Conservation (phyloP, 78 protist species). For the Dictyostelium firmibasis region DNA sequence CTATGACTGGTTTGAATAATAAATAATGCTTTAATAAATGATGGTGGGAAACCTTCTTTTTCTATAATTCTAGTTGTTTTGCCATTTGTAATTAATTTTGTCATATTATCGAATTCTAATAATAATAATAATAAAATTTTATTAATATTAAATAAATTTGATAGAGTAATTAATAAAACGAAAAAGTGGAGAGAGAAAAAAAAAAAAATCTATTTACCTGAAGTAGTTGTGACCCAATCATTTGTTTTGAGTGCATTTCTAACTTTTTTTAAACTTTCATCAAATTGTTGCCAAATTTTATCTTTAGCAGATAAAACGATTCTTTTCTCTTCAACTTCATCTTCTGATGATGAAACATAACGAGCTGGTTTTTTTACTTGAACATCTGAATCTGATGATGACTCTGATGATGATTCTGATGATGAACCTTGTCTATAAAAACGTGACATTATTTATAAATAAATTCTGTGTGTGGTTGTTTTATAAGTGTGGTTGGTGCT, state of each 20-base stretch:
- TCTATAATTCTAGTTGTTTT: constrained; percentile 8
- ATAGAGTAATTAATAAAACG: no score
- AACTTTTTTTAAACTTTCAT: constrained; percentile 18
- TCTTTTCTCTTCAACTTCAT: constrained; percentile 76
- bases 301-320: constrained; percentile 65
- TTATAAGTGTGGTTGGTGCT: background rate
- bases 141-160: no score
- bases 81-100: constrained; percentile 16
- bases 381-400: constrained; percentile 61
- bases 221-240: constrained; percentile 62
- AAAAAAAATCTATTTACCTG: background rate
- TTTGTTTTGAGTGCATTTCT: constrained; percentile 59
- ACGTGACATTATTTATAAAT: constrained; percentile 42
- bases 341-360: constrained; percentile 61
- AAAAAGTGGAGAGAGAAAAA: background rate
- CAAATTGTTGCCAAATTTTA: constrained; percentile 58
- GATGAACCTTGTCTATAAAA: constrained; percentile 46
- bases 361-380: constrained; percentile 12
- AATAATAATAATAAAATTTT: background rate
- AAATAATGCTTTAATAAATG: constrained; percentile 49
- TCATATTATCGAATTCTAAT: constrained; percentile 70
- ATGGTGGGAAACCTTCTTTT: constrained; percentile 74
- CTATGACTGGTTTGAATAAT: constrained; percentile 6
- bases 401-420: constrained; percentile 42
- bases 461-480: background rate